These are phyloP conservation scores for Pseudonitzschia multiseries DNA, from an alignment of 108 stramenopile genomes.

Conservation along the genomic window DNA sequence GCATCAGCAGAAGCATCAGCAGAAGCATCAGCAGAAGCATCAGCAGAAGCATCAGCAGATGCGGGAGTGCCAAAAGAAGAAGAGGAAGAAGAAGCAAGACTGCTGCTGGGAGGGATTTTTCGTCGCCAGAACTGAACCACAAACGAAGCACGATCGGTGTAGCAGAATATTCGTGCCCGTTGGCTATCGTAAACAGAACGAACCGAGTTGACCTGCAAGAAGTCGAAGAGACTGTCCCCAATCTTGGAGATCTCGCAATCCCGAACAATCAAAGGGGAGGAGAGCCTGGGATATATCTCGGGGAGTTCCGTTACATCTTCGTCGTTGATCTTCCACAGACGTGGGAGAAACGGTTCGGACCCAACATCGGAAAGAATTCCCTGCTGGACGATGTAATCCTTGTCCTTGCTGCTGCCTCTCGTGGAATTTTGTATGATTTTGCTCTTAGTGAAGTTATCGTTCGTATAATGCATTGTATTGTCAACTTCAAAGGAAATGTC, in stretches of 20 bases:
- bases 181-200: background rate
- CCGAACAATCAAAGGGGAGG: background rate
- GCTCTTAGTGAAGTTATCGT: background rate
- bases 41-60: background rate
- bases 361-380: background rate
- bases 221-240: background rate
- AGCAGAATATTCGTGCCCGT: background rate
- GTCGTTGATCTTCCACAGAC: background rate
- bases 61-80: too few species aligned
- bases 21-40: background rate
- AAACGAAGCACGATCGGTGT: background rate
- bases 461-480: background rate
- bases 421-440: background rate
- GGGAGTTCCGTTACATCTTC: constrained; percentile 1
- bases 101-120: background rate
- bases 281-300: constrained; percentile 2
- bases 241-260: background rate
- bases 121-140: constrained; percentile 11
- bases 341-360: background rate
- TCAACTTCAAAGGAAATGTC: background rate
- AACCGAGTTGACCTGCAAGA: background rate
- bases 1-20: background rate
- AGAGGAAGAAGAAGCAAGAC: too few species aligned
- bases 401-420: background rate
- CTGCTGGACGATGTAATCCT: background rate